Evolutionary conservation across 2,329 filamentous ascomycete species (phyloP).

Genomic region (Aplosporella prunicola): DNA sequence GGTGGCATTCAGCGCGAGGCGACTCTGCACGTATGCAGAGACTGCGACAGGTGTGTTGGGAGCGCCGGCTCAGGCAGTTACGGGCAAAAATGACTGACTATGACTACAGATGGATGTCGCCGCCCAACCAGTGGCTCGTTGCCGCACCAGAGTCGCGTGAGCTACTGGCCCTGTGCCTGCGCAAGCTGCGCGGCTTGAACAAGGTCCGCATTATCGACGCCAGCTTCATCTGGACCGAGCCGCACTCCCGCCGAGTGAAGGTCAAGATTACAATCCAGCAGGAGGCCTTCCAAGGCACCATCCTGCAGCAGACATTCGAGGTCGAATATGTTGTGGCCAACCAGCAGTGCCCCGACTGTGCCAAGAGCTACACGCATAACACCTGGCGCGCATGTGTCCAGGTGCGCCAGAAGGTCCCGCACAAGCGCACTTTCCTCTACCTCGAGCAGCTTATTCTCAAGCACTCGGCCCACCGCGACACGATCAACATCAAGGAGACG

Average conservation of each 20-base stretch:
- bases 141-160: slow-evolving; percentile 83
- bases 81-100: slow-evolving; percentile 6
- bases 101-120: slow-evolving; percentile 59
- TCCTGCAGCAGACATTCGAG: slow-evolving; percentile 89
- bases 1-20: slow-evolving; percentile 85
- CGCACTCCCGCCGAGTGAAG: slow-evolving; percentile 84
- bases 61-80: too few species aligned
- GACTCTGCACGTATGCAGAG: slow-evolving; percentile 79
- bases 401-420: slow-evolving; percentile 90
- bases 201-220: slow-evolving; percentile 94
- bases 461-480: slow-evolving; percentile 81
- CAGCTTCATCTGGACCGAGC: slow-evolving; percentile 96
- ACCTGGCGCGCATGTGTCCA: slow-evolving; percentile 91
- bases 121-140: slow-evolving; percentile 76
- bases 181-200: slow-evolving; percentile 74
- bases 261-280: slow-evolving; percentile 91
- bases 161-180: slow-evolving; percentile 80
- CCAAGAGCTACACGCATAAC: slow-evolving; percentile 93
- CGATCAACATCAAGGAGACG: slow-evolving; percentile 96
- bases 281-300: slow-evolving; percentile 55
- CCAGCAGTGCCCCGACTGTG: slow-evolving; percentile 91
- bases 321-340: slow-evolving; percentile 83
- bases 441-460: slow-evolving; percentile 95
- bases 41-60: slow-evolving; percentile 57
- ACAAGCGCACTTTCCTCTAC: slow-evolving; percentile 78